Conservation (phyloP, 768 basidiomycete species). For the Termitomyces sp. region DNA sequence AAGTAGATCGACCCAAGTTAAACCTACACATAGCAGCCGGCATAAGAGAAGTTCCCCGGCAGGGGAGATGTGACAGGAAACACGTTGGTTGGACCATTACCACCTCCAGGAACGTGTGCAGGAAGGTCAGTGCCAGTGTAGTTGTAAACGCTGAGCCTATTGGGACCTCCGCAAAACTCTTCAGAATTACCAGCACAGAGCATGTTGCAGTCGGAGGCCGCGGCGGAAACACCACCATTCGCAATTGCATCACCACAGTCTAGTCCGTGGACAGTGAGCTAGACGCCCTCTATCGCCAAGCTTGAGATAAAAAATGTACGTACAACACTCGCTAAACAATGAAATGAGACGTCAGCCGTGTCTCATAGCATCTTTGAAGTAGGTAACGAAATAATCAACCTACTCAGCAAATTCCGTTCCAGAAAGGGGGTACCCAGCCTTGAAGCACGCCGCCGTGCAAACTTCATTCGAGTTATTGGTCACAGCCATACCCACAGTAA, state of each 20-base stretch:
- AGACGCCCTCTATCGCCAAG: not conserved
- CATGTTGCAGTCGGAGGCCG: conserved; percentile 61
- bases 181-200: conserved; percentile 54
- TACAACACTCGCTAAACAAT: conserved; percentile 50
- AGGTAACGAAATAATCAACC: conserved; percentile 23
- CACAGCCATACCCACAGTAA: conserved; percentile 30
- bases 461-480: conserved; percentile 43
- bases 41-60: conserved; percentile 53
- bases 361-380: conserved; percentile 4
- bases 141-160: conserved; percentile 63
- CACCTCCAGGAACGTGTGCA: conserved; percentile 21
- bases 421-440: conserved; percentile 36
- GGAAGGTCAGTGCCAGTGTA: conserved; percentile 57
- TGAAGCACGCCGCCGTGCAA: conserved; percentile 60
- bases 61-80: conserved; percentile 48
- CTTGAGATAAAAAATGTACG: conserved; percentile 19
- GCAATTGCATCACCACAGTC: conserved; percentile 45
- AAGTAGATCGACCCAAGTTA: conserved; percentile 21
- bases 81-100: conserved; percentile 28
- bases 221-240: conserved; percentile 41
- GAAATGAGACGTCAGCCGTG: conserved; percentile 21
- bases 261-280: conserved; percentile 18
- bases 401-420: conserved; percentile 36
- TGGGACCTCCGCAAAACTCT: conserved; percentile 72
- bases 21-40: conserved; percentile 60